Conservation (phyloP, 2,329 filamentous ascomycete genomes). For the Xylariales sp. region DNA sequence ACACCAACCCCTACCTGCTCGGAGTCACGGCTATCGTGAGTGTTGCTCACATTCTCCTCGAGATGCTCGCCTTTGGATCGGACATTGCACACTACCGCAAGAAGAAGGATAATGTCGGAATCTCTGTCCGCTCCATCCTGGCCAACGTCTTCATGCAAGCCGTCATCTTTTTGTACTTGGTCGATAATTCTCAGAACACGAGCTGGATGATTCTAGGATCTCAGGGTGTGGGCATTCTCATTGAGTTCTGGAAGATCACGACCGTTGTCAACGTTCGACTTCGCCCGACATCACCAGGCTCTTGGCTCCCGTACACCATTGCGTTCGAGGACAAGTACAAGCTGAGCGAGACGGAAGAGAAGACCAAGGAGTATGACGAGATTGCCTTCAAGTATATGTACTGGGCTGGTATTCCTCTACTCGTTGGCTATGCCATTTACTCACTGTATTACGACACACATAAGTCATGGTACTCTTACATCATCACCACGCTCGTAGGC, state of each 20-base stretch:
- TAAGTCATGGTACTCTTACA: constrained; percentile 97
- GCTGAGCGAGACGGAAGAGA: constrained; percentile 89
- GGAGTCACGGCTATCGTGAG: constrained; percentile 79
- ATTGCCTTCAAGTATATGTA: constrained; percentile 98
- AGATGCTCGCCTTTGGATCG: constrained; percentile 93
- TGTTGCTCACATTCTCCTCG: constrained; percentile 88
- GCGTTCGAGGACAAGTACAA: constrained; percentile 95
- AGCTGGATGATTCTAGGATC: constrained; percentile 98
- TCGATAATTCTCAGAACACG: constrained; percentile 97
- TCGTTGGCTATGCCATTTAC: constrained; percentile 86
- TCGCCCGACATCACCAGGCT: constrained; percentile 62
- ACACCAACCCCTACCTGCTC: constrained; percentile 90
- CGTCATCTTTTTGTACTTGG: constrained; percentile 91
- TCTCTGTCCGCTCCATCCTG: constrained; percentile 91
- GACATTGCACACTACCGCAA: constrained; percentile 98
- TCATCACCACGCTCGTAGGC: constrained; percentile 91
- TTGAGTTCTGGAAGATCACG: constrained; percentile 87
- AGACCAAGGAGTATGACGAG: constrained; percentile 97
- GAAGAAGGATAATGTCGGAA: constrained; percentile 98
- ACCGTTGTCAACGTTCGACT: constrained; percentile 88
- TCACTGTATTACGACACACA: constrained; percentile 88
- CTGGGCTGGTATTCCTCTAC: constrained; percentile 80
- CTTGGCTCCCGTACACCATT: constrained; percentile 72
- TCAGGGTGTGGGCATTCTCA: constrained; percentile 74
- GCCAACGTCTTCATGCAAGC: constrained; percentile 97